A percentile compares a stretch with the other conserved stretches of the same genome.
Evolutionary conservation across 176 grass and related monocot species (phyloP).

Genomic region (Secale cereale): DNA sequence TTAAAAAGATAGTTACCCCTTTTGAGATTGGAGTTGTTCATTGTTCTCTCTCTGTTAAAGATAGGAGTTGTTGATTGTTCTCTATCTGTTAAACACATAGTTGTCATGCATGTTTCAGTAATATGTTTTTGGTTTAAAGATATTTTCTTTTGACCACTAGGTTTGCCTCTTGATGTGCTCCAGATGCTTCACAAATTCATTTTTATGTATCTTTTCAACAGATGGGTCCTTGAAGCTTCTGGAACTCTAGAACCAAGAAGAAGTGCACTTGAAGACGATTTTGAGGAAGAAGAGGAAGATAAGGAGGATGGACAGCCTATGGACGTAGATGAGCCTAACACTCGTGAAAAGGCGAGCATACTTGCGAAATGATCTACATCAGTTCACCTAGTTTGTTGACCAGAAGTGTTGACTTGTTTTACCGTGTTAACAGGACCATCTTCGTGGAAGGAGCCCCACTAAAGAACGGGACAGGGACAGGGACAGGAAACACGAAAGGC

Average conservation of each 20-base stretch:
- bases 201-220: slow-evolving; percentile 13
- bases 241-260: slow-evolving; percentile 85
- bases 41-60: neutral
- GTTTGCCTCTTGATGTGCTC: neutral
- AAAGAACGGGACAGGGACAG: slow-evolving; percentile 60
- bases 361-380: neutral
- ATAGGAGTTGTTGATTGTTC: neutral
- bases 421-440: slow-evolving; percentile 43
- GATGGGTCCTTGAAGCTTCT: slow-evolving; percentile 82
- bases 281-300: slow-evolving; percentile 97
- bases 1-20: neutral
- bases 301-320: slow-evolving; percentile 69
- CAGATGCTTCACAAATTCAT: slow-evolving; percentile 1
- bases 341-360: slow-evolving; percentile 51
- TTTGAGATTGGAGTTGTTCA: neutral
- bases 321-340: slow-evolving; percentile 56
- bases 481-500: slow-evolving; percentile 58
- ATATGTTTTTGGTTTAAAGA: neutral
- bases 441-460: slow-evolving; percentile 70
- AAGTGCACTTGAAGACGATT: slow-evolving; percentile 98
- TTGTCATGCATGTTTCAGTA: neutral
- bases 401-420: slow-evolving; percentile 2
- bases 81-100: neutral
- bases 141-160: neutral
- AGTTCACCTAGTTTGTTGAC: neutral